Base-by-base conservation (phyloP, 495 filamentous ascomycete species). In the Annulohypoxylon bovei region DNA sequence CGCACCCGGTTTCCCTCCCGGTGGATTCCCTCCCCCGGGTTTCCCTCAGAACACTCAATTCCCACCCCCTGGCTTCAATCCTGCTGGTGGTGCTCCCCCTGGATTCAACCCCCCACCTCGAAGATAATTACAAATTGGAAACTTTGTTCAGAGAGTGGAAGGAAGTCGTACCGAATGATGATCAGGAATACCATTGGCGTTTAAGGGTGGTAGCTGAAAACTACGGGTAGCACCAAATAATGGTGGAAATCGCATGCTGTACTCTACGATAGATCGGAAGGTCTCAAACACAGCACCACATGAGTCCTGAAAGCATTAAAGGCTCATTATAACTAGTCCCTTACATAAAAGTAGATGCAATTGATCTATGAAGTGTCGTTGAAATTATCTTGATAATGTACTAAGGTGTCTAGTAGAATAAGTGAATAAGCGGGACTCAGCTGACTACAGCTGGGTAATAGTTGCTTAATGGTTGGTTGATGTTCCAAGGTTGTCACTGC, bases 31-130 rank as follows among this genome's bases (percentile, higher is more conserved):
- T 23, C 79, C 82, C 61, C 81, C 78, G 25, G 80, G 79, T 33
- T 81, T 83, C 77, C 83, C 84, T 66, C 83, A 76, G 52, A 86
- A 84, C 61, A 83, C 83, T 62, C 82, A 82, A 72, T 92, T 91
- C 81, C 89, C 89, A 69, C 89, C 92, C 54, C 90, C 91, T 35
- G 92, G 92, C 50, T 91, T 89, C 78, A 90, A 90, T 62, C 86
- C 89, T 37, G 75, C 75, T 35, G 81, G 80, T 62, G 75, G 68
- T 11, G 80, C 83, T 30, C 84, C 85, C 52, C 86, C 90, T n/a
- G 92, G 93, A 22, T 95, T 94, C 73, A 84, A 85, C 66, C 82
- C 82, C 67, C 89, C 83, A 4, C 79, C 87, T 54, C 88, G 92
- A 68, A 83, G 92, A 81, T 92, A 85, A 88, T 80, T 18, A 16